Evolutionary conservation across 495 filamentous ascomycete species (phyloP).

Genomic region (Cudoniella acicularis): DNA sequence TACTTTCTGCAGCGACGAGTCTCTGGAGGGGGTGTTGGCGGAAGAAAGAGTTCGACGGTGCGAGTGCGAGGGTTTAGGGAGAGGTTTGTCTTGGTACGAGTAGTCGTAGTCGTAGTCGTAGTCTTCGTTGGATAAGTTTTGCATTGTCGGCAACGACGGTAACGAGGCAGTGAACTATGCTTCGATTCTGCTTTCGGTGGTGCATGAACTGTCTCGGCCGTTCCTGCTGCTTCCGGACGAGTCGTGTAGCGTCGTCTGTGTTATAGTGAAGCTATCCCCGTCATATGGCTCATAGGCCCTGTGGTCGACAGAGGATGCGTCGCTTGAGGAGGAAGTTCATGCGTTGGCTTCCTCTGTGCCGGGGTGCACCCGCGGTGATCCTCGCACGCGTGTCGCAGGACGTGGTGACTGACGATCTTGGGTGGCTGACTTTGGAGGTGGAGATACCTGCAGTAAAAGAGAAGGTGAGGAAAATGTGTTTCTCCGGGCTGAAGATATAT

Average conservation of each 20-base stretch:
- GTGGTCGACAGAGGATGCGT: not conserved
- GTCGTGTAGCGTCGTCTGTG: not conserved
- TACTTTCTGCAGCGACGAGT: constrained; percentile 21
- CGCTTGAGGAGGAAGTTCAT: not conserved
- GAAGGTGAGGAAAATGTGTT: not conserved
- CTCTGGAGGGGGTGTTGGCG: not conserved
- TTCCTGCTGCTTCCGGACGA: not conserved
- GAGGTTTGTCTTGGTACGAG: not conserved
- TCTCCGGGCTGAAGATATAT: no score
- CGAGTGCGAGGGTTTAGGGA: not conserved
- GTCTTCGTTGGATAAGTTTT: not conserved
- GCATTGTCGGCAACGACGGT: not conserved
- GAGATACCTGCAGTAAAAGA: not conserved
- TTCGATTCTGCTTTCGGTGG: not conserved
- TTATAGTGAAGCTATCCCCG: constrained; percentile 1
- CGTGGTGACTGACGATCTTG: not conserved
- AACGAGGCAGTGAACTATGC: not conserved
- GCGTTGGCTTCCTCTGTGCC: not conserved
- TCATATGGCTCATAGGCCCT: not conserved
- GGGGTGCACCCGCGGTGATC: not conserved
- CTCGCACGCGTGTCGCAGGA: not conserved
- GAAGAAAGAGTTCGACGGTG: constrained; percentile 2
- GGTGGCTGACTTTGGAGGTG: not conserved
- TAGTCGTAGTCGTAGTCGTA: not conserved
- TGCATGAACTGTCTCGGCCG: constrained; percentile 2